Evolutionary conservation across 495 filamentous ascomycete species (phyloP), one percentile per base, ranked within the genome.

Genomic region (Aspergillus carlsbadensis): DNA sequence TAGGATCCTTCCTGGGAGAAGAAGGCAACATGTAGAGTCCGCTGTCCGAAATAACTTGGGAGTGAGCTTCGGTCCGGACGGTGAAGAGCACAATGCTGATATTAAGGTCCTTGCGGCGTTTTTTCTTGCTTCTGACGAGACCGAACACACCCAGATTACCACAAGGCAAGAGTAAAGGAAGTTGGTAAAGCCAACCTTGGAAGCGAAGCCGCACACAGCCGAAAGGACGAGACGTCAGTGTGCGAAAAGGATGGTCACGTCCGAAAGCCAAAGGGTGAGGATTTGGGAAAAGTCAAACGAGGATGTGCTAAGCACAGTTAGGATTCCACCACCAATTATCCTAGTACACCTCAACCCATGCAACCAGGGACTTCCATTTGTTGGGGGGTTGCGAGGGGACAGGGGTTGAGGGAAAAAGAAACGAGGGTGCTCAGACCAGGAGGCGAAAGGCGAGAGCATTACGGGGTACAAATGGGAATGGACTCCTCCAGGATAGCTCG

Each of bases 271-370:
- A 22, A 37, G 20, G 20, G 29, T 17, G 24, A 29, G 14, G 15
- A 26, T n/a, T 14, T 6, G 20, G 21, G 20, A 41, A 24, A 31
- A 31, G 31, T 24, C 5, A 37, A 42, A 51, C 11, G 18, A 45
- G 26, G 33, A 18, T 20, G 35, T 41, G 15, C 44, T 47, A 56
- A 47, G 36, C 34, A 29, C 31, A 43, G 35, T 34, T 36, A 34
- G 43, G 53, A 40, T 43, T 31, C 53, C 43, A 48, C 42, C 53
- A 48, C 37, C 37, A 51, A 51, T 35, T n/a, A 49, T 14, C 29
- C 33, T 37, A 45, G 52, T 26, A 45, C 41, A 22, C 33, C n/a
- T 11, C 20, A 31, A 26, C 35, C 44, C 15, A 49, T 49, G 43
- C 36, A 49, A 56, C 45, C 18, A 56, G 15, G 33, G 35, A 24